Conservation (phyloP, 176 grass and related monocot genomes). For the Poa pratensis region DNA sequence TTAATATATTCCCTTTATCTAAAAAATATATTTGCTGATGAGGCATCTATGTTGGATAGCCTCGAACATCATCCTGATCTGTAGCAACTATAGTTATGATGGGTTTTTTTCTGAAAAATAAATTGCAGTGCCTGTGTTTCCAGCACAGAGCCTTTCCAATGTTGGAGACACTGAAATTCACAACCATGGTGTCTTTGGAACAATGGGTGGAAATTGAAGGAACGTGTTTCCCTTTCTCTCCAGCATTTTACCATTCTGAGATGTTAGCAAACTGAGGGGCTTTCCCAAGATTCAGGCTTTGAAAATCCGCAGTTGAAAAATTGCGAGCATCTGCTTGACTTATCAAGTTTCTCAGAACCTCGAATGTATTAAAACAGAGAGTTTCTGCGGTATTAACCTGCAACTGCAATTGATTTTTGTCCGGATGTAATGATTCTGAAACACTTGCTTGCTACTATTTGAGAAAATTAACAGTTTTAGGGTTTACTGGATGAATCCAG, state of each 20-base stretch:
- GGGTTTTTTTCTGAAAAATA: not conserved
- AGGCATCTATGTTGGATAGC: not conserved
- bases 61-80: not conserved
- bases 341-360: not conserved
- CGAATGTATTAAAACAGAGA: not conserved
- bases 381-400: not conserved
- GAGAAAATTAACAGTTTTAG: not conserved
- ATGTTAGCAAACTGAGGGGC: not conserved
- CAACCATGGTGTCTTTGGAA: not conserved
- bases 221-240: not conserved
- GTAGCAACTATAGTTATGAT: not conserved
- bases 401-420: not conserved
- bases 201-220: not conserved
- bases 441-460: not conserved
- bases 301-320: not conserved
- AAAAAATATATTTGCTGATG: not conserved
- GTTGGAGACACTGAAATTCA: not conserved
- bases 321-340: not conserved
- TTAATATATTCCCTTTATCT: too few species aligned
- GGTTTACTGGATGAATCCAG: not conserved
- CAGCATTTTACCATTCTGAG: constrained; percentile 2
- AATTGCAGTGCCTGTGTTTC: not conserved
- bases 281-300: not conserved
- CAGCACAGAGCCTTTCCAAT: not conserved
- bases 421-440: not conserved